Percentiles rank a stretch among this genome's conserved stretches.
These are phyloP conservation scores for Scytalidium sp. DNA, from an alignment of 2,329 filamentous ascomycete genomes.

Conservation along the genomic window DNA sequence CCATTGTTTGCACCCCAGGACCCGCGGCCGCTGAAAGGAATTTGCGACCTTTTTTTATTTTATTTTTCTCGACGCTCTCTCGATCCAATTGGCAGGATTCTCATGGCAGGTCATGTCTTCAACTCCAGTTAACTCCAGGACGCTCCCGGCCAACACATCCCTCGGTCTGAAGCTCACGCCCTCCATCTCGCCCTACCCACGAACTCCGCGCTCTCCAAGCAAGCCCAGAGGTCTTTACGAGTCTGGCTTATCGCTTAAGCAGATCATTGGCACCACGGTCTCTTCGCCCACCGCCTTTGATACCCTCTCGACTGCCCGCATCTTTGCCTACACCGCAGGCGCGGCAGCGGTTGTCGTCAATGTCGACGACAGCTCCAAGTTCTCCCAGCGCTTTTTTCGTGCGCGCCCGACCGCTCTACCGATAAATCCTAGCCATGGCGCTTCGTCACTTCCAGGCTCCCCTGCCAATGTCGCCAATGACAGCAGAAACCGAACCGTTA, in stretches of 20 bases:
- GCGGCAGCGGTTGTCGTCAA: constrained; percentile 89
- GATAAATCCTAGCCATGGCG: constrained; percentile 48
- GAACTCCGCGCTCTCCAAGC: constrained; percentile 60
- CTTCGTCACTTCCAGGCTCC: constrained; percentile 51
- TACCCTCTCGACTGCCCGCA: constrained; percentile 63
- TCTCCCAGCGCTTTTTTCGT: constrained; percentile 82
- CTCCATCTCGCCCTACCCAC: constrained; percentile 69
- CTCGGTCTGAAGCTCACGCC: constrained; percentile 64
- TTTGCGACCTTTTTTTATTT: too few relatives aligned
- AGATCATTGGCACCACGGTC: constrained; percentile 90
- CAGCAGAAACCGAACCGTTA: constrained; percentile 53
- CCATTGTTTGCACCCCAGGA: neutral
- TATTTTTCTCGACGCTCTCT: constrained; percentile 1
- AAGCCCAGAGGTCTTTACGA: constrained; percentile 45
- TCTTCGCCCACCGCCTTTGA: constrained; percentile 84
- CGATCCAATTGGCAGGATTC: neutral
- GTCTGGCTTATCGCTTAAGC: constrained; percentile 67
- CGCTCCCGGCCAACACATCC: constrained; percentile 26
- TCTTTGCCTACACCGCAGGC: constrained; percentile 88
- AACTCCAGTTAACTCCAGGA: constrained; percentile 27
- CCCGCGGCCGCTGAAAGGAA: neutral
- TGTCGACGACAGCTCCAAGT: constrained; percentile 63
- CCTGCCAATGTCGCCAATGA: constrained; percentile 59
- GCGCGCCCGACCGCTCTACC: constrained; percentile 77
- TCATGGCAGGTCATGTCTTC: constrained; percentile 31